These are phyloP conservation scores for Eimeria acervulina DNA, from an alignment of 169 alveolate species.

Conservation along the genomic window DNA sequence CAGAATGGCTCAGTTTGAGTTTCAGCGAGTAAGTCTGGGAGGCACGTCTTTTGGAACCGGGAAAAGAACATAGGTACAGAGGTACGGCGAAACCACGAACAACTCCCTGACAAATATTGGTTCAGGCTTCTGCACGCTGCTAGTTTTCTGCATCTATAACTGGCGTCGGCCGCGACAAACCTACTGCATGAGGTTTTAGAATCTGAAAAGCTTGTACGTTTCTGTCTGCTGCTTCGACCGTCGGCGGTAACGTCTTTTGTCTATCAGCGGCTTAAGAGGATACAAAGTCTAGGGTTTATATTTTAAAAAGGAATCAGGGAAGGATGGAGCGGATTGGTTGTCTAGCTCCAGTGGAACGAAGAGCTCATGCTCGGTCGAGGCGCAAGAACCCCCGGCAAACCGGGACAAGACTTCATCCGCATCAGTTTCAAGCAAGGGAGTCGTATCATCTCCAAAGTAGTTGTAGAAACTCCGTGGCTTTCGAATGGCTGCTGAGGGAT, in stretches of 20 bases:
- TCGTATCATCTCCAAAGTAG: background rate
- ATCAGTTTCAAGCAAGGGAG: background rate
- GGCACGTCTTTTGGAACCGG: too few relatives aligned
- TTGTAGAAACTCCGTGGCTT: slow-evolving; percentile 41
- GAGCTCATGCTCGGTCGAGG: slow-evolving; percentile 21
- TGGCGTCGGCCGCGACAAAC: too few relatives aligned
- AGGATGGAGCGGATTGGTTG: slow-evolving; percentile 1
- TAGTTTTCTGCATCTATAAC: too few relatives aligned
- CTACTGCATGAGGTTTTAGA: background rate
- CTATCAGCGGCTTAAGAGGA: background rate
- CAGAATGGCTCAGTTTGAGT: too few relatives aligned
- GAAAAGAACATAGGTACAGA: too few relatives aligned
- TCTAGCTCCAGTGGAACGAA: slow-evolving; percentile 32
- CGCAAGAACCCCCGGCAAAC: slow-evolving; percentile 1
- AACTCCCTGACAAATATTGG: background rate
- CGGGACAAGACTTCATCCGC: background rate
- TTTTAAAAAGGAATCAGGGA: background rate
- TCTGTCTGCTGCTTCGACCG: background rate
- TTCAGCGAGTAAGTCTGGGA: too few relatives aligned
- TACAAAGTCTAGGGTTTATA: background rate
- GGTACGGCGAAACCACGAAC: too few relatives aligned
- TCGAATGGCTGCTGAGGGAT: slow-evolving; percentile 45
- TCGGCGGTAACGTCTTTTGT: background rate
- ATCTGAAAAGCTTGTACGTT: background rate
- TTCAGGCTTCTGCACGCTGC: background rate